These are phyloP conservation scores for Pseudogymnoascus sp. DNA, from an alignment of 2,329 filamentous ascomycete genomes.

Conservation along the genomic window DNA sequence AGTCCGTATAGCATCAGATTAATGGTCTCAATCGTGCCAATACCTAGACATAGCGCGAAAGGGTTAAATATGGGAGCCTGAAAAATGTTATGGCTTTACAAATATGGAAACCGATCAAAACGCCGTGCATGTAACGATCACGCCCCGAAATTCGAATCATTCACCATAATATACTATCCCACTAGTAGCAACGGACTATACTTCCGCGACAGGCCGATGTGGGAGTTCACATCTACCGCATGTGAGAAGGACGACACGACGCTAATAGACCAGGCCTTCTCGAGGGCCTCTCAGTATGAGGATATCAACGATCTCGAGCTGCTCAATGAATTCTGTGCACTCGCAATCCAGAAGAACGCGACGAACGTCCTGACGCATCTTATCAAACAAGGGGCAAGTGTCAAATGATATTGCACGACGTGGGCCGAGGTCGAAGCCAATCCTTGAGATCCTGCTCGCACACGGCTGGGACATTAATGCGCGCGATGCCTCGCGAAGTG, in stretches of 20 bases:
- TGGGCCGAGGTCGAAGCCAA: not conserved
- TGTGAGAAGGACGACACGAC: conserved; percentile 10
- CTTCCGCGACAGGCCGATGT: not conserved
- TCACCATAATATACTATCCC: not conserved
- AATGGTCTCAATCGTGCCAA: not conserved
- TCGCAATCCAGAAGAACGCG: not conserved
- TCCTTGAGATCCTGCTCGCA: conserved; percentile 12
- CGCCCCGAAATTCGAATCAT: not conserved
- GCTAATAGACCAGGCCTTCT: not conserved
- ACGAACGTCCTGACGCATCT: not conserved
- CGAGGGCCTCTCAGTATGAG: not conserved
- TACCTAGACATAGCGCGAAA: not conserved
- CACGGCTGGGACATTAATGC: conserved; percentile 12
- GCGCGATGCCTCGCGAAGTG: not conserved
- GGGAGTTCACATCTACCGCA: not conserved
- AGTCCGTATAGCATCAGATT: not conserved
- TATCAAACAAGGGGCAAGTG: not conserved
- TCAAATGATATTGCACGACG: not conserved
- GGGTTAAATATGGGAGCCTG: not conserved
- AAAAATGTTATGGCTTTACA: not conserved
- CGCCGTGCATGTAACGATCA: not conserved
- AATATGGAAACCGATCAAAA: not conserved
- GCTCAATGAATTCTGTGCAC: not conserved
- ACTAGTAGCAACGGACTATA: not conserved
- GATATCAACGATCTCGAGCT: not conserved